These are phyloP conservation scores for Acorus gramineus DNA, from an alignment of 106 monocot species.

Conservation along the genomic window DNA sequence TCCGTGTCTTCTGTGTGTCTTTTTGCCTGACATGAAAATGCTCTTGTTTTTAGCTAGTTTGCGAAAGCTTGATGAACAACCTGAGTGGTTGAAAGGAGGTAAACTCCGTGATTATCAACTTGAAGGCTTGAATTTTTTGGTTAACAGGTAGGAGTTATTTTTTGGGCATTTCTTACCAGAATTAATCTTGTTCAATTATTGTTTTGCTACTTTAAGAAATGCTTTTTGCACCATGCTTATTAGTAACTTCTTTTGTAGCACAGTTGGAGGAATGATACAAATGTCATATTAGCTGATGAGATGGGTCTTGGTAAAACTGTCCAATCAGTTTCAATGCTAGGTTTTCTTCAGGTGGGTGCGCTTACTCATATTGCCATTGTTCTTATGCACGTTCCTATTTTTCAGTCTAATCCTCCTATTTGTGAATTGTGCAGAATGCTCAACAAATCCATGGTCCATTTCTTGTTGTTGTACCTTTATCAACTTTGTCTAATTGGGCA, in stretches of 20 bases:
- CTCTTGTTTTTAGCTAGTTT: slow-evolving; percentile 58
- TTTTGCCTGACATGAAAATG: too few species aligned
- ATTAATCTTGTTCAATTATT: too few species aligned
- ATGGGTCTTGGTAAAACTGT: slow-evolving; percentile 99
- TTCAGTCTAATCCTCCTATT: not conserved
- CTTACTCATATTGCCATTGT: not conserved
- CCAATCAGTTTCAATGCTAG: slow-evolving; percentile 96
- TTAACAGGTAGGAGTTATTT: slow-evolving; percentile 56
- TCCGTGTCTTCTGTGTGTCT: too few species aligned
- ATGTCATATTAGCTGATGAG: slow-evolving; percentile 99
- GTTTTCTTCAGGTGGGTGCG: slow-evolving; percentile 77
- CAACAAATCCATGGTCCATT: slow-evolving; percentile 95
- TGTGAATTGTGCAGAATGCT: slow-evolving; percentile 47
- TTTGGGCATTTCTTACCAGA: not conserved
- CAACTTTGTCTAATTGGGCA: slow-evolving; percentile 97
- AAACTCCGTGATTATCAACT: slow-evolving; percentile 99
- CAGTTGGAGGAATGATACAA: slow-evolving; percentile 99
- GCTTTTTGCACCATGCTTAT: not conserved
- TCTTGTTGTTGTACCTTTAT: slow-evolving; percentile 95
- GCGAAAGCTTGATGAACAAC: slow-evolving; percentile 94
- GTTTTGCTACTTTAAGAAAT: not conserved
- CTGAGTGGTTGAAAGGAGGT: slow-evolving; percentile 93
- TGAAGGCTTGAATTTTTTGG: slow-evolving; percentile 98
- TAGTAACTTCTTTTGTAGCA: slow-evolving; percentile 6
- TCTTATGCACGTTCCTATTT: not conserved